A percentile compares a stretch with the other conserved stretches of the same genome.
Evolutionary conservation across 176 grass and related monocot species (phyloP).

Genomic region (Eragrostis nindensis): DNA sequence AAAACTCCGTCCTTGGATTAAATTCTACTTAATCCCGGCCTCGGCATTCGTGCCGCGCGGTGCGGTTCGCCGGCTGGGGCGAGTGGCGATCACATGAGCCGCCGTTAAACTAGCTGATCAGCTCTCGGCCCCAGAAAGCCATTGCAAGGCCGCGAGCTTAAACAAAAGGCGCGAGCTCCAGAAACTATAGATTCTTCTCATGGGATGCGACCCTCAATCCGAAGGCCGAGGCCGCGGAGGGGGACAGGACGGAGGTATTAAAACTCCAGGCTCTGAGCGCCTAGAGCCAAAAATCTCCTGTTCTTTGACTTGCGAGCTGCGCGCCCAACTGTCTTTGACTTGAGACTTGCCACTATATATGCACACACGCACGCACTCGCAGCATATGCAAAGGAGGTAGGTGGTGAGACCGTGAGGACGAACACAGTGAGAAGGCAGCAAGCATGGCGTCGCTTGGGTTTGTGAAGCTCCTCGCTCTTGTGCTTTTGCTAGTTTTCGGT

Average conservation of each 20-base stretch:
- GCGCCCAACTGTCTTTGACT: conserved; percentile 43
- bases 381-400: conserved; percentile 8
- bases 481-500: conserved; percentile 52
- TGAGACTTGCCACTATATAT: conserved; percentile 35
- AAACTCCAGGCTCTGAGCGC: conserved; percentile 46
- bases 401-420: conserved; percentile 20
- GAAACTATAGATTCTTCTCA: conserved; percentile 78
- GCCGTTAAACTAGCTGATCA: conserved; percentile 58
- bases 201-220: conserved; percentile 47
- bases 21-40: conserved; percentile 24
- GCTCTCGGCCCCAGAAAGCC: conserved; percentile 41
- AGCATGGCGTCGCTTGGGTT: conserved; percentile 53
- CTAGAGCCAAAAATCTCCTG: conserved; percentile 51
- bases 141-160: conserved; percentile 32
- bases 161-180: conserved; percentile 46
- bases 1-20: conserved; percentile 16
- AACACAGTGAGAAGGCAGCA: conserved; percentile 21
- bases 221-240: conserved; percentile 49
- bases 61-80: conserved; percentile 24
- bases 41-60: conserved; percentile 44
- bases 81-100: conserved; percentile 79
- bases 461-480: conserved; percentile 43
- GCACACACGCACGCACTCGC: background rate
- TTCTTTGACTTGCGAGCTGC: conserved; percentile 66
- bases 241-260: conserved; percentile 57